phyloP scores from a whole-genome alignment of 2,329 filamentous ascomycete genomes.

The Fusarium denticulatum region DNA sequence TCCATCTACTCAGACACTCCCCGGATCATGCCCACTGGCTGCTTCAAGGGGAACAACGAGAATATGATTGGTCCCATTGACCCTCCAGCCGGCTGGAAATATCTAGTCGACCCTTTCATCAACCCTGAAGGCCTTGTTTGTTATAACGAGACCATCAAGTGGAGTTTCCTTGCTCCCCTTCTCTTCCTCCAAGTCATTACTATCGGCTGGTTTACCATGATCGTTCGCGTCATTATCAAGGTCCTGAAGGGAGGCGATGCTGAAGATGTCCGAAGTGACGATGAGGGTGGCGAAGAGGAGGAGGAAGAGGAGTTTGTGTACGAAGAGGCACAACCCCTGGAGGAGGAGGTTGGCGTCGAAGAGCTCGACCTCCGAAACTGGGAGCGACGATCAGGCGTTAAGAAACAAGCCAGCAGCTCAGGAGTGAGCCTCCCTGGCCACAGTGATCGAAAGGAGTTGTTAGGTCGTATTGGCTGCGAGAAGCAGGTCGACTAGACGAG shows the following conservation, averaged over 20 bases:
- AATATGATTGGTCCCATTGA: constrained; percentile 65
- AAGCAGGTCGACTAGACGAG: constrained; percentile 68
- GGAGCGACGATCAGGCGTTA: constrained; percentile 66
- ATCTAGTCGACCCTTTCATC: constrained; percentile 79
- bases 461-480: constrained; percentile 85
- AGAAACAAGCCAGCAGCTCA: constrained; percentile 63
- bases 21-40: constrained; percentile 63
- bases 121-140: constrained; percentile 79
- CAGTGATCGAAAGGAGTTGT: constrained; percentile 81
- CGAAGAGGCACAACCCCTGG: constrained; percentile 66
- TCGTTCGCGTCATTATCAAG: constrained; percentile 81
- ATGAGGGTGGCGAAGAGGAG: constrained; percentile 72
- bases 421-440: constrained; percentile 75
- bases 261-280: constrained; percentile 88
- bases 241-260: constrained; percentile 81
- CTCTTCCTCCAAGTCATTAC: constrained; percentile 82
- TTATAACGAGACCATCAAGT: constrained; percentile 79
- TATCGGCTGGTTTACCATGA: constrained; percentile 90
- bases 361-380: constrained; percentile 72
- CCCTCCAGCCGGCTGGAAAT: constrained; percentile 62
- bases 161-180: constrained; percentile 80
- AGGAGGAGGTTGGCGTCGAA: constrained; percentile 81
- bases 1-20: constrained; percentile 56
- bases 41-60: constrained; percentile 71
- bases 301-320: constrained; percentile 65